Evolutionary conservation across 495 filamentous ascomycete species (phyloP).

Genomic region (Penicillium angulare): DNA sequence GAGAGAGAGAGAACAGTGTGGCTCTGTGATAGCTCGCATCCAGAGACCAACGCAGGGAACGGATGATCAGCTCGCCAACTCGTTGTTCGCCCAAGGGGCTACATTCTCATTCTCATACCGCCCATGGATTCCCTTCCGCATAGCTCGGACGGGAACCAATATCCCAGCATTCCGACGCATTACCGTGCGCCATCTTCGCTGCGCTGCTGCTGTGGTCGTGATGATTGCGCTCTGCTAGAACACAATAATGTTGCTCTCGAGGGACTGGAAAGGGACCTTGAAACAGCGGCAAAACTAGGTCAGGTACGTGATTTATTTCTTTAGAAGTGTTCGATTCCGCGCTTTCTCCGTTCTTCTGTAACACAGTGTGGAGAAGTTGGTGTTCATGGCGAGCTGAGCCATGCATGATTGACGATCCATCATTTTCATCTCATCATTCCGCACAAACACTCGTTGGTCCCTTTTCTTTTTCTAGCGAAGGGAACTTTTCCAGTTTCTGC

Average conservation of each 20-base stretch:
- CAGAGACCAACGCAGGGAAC: background rate
- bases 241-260: slow-evolving; percentile 76
- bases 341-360: slow-evolving; percentile 1
- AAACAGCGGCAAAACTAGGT: slow-evolving; percentile 78
- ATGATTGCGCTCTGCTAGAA: slow-evolving; percentile 75
- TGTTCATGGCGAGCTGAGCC: slow-evolving; percentile 11
- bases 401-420: slow-evolving; percentile 28
- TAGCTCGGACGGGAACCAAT: slow-evolving; percentile 21
- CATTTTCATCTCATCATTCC: slow-evolving; percentile 14
- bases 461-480: background rate
- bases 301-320: slow-evolving; percentile 61
- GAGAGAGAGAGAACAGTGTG: background rate
- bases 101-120: slow-evolving; percentile 30
- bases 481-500: background rate
- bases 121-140: slow-evolving; percentile 36
- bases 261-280: slow-evolving; percentile 81
- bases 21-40: slow-evolving; percentile 10
- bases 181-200: slow-evolving; percentile 30
- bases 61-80: slow-evolving; percentile 12
- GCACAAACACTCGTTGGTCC: background rate
- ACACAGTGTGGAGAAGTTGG: background rate
- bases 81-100: slow-evolving; percentile 18
- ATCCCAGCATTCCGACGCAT: slow-evolving; percentile 42
- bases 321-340: slow-evolving; percentile 2
- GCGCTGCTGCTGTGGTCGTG: slow-evolving; percentile 80